These are phyloP conservation scores for Botrytis byssoidea DNA, from an alignment of 2,329 filamentous ascomycete species.

Conservation along the genomic window DNA sequence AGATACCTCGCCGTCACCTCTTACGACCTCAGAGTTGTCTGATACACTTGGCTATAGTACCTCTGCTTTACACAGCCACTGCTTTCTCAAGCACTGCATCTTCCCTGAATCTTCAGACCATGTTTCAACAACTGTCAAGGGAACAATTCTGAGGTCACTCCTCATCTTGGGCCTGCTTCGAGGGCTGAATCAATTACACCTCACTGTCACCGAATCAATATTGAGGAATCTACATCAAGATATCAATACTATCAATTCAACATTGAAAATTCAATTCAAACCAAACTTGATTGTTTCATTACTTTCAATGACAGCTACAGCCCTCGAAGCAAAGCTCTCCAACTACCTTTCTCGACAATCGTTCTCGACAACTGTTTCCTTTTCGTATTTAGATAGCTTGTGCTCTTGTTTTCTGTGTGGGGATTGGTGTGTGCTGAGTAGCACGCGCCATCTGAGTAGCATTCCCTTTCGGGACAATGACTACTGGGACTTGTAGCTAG, in stretches of 20 bases:
- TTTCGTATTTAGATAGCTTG: background rate
- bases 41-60: background rate
- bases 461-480: background rate
- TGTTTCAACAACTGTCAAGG: background rate
- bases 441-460: background rate
- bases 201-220: background rate
- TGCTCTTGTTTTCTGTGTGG: background rate
- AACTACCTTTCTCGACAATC: background rate
- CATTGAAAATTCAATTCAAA: background rate
- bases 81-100: background rate
- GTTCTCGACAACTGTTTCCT: background rate
- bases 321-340: background rate
- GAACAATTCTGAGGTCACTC: background rate
- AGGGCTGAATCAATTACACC: background rate
- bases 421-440: background rate
- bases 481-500: conserved; percentile 13
- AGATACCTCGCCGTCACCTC: background rate
- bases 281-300: background rate
- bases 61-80: background rate
- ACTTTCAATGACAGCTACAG: background rate
- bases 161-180: background rate
- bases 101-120: background rate
- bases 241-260: background rate
- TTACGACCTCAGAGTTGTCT: background rate
- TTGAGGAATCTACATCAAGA: background rate